A percentile compares a stretch with the other conserved stretches of the same genome.
Evolutionary conservation across 2,329 filamentous ascomycete genomes (phyloP).

Genomic region (Venturia oleaginea): DNA sequence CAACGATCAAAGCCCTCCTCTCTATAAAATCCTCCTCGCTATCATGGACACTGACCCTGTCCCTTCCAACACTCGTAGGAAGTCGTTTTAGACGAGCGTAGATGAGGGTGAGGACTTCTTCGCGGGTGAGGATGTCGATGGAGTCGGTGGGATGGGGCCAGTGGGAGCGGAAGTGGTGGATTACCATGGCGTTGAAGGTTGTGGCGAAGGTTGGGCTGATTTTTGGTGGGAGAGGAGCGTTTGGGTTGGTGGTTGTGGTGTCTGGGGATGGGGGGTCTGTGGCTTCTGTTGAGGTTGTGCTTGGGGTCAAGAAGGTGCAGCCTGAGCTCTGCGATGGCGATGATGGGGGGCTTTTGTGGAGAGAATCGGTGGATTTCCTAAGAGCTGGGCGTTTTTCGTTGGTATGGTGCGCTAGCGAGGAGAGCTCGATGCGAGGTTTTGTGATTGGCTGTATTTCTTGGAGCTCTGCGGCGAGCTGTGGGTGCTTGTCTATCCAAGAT

Average conservation of each 20-base stretch:
- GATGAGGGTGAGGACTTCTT: neutral
- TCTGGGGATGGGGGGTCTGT: neutral
- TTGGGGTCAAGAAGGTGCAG: neutral
- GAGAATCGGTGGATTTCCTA: neutral
- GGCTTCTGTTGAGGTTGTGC: neutral
- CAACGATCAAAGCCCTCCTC: neutral
- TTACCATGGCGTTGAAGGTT: neutral
- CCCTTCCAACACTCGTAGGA: neutral
- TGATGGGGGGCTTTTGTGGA: neutral
- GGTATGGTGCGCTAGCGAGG: neutral
- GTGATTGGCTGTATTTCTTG: neutral
- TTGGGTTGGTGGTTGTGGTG: neutral
- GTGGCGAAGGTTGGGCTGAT: neutral
- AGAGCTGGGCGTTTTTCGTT: neutral
- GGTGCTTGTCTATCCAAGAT: neutral
- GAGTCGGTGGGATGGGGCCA: neutral
- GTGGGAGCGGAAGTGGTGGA: neutral
- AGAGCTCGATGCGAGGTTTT: neutral
- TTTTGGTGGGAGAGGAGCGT: neutral
- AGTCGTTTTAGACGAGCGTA: neutral
- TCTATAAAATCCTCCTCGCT: slow-evolving; percentile 5
- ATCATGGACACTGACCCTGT: neutral
- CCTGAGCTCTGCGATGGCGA: neutral
- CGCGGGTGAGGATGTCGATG: neutral
- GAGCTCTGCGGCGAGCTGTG: neutral